Base-by-base conservation (phyloP, 441 rosid species). In the Eruca vesicaria region DNA sequence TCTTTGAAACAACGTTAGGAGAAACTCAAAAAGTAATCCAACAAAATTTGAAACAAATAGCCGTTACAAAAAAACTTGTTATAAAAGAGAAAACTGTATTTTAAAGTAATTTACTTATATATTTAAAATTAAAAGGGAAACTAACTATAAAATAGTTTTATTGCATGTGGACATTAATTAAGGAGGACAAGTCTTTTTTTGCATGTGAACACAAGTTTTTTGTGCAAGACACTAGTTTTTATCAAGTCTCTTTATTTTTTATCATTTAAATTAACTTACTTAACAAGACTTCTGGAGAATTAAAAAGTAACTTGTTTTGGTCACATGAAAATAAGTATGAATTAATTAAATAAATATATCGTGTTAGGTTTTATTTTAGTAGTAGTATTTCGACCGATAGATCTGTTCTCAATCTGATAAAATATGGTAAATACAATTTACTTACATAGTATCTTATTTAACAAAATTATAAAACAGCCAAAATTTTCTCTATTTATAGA, bases 1-100 rank as follows among this genome's bases (percentile, higher is more conserved):
- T 3, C 4, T 31, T 50, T 10, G 29, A 53, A 52, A 36, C 23
- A 73, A 73, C 77, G 59, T 63, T 29, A 41, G 26, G 31, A 9
- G n/a, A 45, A 41, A 0, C 20, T 45, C 2, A 45, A 6, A 45
- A 65, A 41, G 43, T 28, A 38, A 15, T 19, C 23, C 7, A 57
- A 31, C 12, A 41, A 41, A 41, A 41, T 41, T 32, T 41, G 48
- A 41, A 41, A 41, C 48, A 32, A 45, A 18, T 75, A 75, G 73
- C 73, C 78, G 78, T 75, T 74, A 67, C 67, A n/a, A 26, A 75
- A 20, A 66, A 57, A 15, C 18, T 32, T 56, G 23, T 64, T 32
- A 7, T 32, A 7, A 32, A 12, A 14, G 48, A 1, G 48, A 41
- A 41, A 3, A 41, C 14, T 41, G 7, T 41, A 41, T 14, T 41